These are phyloP conservation scores for Arthrobotrys megalospora DNA, from an alignment of 2,329 filamentous ascomycete species.

Conservation along the genomic window DNA sequence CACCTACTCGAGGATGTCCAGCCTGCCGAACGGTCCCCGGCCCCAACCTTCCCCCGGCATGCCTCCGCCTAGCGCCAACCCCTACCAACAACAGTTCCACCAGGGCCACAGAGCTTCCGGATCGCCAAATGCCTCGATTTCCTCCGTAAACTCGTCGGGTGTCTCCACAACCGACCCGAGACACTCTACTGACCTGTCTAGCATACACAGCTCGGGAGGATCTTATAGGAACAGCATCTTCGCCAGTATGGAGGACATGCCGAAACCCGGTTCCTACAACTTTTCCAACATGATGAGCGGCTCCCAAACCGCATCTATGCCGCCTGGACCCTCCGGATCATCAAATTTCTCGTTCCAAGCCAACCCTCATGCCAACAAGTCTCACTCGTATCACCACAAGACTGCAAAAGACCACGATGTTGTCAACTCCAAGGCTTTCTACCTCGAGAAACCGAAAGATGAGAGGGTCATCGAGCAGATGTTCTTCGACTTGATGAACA, in stretches of 20 bases:
- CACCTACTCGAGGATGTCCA: constrained; percentile 37
- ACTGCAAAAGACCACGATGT: constrained; percentile 35
- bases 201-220: constrained; percentile 70
- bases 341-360: constrained; percentile 57
- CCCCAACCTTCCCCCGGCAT: constrained; percentile 38
- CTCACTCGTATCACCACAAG: constrained; percentile 42
- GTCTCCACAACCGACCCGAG: constrained; percentile 69
- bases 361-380: constrained; percentile 37
- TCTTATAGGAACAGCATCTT: constrained; percentile 61
- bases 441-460: constrained; percentile 81
- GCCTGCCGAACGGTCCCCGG: constrained; percentile 45
- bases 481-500: constrained; percentile 95
- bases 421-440: constrained; percentile 71
- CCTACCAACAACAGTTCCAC: constrained; percentile 62
- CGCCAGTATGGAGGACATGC: constrained; percentile 54
- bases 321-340: constrained; percentile 26
- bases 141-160: constrained; percentile 67
- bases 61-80: constrained; percentile 35
- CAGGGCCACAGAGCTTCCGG: constrained; percentile 72
- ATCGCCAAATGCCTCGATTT: constrained; percentile 69
- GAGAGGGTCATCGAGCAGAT: constrained; percentile 89
- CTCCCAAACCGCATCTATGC: constrained; percentile 2
- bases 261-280: constrained; percentile 53
- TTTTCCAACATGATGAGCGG: constrained; percentile 39
- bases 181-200: constrained; percentile 75